Evolutionary conservation across 805 yeast species (phyloP).

Genomic region (Spathaspora passalidarum): DNA sequence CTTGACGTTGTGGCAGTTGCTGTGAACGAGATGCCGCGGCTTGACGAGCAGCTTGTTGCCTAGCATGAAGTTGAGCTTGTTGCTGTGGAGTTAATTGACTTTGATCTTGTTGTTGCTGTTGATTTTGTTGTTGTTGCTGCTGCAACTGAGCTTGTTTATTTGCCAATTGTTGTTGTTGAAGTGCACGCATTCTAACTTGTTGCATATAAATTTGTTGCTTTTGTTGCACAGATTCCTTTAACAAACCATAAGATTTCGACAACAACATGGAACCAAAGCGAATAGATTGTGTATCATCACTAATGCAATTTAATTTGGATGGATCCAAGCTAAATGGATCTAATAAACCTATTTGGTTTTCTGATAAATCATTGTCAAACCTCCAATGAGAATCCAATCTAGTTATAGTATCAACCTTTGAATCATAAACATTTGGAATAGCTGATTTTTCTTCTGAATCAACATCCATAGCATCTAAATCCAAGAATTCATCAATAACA

Average conservation of each 20-base stretch:
- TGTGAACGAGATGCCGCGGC: background rate
- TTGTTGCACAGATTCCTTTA: conserved; percentile 71
- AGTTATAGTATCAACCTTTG: conserved; percentile 39
- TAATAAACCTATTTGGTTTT: conserved; percentile 29
- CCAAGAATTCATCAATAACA: conserved; percentile 19
- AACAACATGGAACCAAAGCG: conserved; percentile 90
- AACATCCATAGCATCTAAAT: conserved; percentile 17
- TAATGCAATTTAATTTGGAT: conserved; percentile 74
- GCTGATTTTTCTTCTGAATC: conserved; percentile 18
- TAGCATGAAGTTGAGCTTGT: background rate
- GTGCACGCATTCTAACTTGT: conserved; percentile 45
- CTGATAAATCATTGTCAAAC: conserved; percentile 58
- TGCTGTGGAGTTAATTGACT: background rate
- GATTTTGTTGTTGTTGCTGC: conserved; percentile 10
- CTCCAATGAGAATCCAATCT: conserved; percentile 64
- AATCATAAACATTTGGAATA: conserved; percentile 43
- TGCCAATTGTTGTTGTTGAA: conserved; percentile 37
- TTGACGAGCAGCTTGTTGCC: background rate
- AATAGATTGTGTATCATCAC: conserved; percentile 83
- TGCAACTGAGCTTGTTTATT: conserved; percentile 9
- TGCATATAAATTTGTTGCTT: conserved; percentile 53
- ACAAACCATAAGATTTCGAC: conserved; percentile 78
- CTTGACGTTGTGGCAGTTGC: background rate
- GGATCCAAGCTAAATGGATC: conserved; percentile 74
- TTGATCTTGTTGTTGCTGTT: conserved; percentile 9